phyloP scores from a whole-genome alignment of 2,329 filamentous ascomycete genomes.

The Monosporascus ibericus region DNA sequence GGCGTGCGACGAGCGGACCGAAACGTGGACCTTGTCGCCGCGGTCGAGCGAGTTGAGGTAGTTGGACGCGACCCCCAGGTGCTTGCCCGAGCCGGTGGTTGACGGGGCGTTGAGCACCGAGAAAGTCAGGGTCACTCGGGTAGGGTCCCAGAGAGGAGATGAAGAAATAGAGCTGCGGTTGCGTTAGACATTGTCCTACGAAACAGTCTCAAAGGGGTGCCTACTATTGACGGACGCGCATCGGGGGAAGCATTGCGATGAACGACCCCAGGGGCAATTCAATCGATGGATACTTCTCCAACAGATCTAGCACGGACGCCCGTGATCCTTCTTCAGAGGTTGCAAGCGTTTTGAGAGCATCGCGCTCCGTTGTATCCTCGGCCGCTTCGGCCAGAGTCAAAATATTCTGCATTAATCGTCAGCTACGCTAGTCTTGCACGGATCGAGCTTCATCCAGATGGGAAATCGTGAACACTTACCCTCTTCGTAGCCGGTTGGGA shows the following conservation, averaged over 20 bases:
- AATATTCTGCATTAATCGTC: slow-evolving; percentile 29
- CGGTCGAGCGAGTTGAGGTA: slow-evolving; percentile 48
- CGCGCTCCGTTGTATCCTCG: slow-evolving; percentile 17
- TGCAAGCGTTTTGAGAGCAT: slow-evolving; percentile 40
- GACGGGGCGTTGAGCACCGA: slow-evolving; percentile 55
- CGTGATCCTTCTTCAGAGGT: slow-evolving; percentile 45
- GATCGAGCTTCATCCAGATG: background rate
- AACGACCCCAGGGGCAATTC: slow-evolving; percentile 60
- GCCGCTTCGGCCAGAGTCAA: slow-evolving; percentile 24
- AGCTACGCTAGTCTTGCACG: slow-evolving; percentile 1
- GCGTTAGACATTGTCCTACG: slow-evolving; percentile 8
- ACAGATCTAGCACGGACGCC: slow-evolving; percentile 63
- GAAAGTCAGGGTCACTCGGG: slow-evolving; percentile 60
- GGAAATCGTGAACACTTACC: slow-evolving; percentile 25
- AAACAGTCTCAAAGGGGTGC: slow-evolving; percentile 35
- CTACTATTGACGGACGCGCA: slow-evolving; percentile 71
- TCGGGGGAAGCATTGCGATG: slow-evolving; percentile 66
- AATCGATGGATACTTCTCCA: slow-evolving; percentile 57
- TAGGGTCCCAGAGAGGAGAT: slow-evolving; percentile 55
- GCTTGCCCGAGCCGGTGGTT: slow-evolving; percentile 40
- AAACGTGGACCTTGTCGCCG: slow-evolving; percentile 34
- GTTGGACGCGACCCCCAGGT: slow-evolving; percentile 55
- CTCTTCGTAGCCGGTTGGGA: slow-evolving; percentile 66
- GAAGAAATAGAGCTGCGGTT: slow-evolving; percentile 60
- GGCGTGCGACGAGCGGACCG: slow-evolving; percentile 30